Conservation (phyloP, 1,139 yeast species). For the Taphrina populina region DNA sequence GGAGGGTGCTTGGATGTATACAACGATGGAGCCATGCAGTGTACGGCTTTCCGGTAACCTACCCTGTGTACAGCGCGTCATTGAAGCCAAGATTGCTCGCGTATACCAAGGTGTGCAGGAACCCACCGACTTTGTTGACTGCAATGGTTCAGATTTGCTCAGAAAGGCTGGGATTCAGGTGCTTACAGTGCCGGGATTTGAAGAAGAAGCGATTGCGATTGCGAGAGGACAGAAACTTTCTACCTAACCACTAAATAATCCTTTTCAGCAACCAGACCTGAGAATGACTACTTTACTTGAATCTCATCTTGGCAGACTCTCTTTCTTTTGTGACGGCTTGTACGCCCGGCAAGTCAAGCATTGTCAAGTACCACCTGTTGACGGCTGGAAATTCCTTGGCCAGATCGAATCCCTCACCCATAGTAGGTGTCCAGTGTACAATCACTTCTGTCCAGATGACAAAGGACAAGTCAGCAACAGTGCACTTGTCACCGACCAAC, state of each 20-base stretch:
- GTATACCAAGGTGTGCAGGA: conserved; percentile 92
- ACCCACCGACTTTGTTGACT: conserved; percentile 80
- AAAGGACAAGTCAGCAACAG: conserved; percentile 11
- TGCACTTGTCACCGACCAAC: conserved; percentile 14
- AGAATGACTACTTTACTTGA: not conserved
- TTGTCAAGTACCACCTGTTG: not conserved
- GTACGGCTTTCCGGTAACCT: conserved; percentile 81
- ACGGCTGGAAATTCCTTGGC: conserved; percentile 6
- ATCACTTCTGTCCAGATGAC: conserved; percentile 18
- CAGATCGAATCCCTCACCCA: conserved; percentile 2
- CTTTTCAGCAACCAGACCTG: not conserved
- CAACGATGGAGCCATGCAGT: conserved; percentile 98
- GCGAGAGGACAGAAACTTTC: conserved; percentile 76
- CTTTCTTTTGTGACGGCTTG: conserved; percentile 1
- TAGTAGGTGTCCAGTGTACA: conserved; percentile 3
- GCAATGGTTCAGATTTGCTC: conserved; percentile 63
- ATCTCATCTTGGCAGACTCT: conserved; percentile 17
- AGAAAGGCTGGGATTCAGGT: conserved; percentile 63
- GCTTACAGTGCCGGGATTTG: conserved; percentile 79
- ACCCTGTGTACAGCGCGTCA: conserved; percentile 82
- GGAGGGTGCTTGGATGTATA: conserved; percentile 74
- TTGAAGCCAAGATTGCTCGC: conserved; percentile 58
- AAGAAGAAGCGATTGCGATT: conserved; percentile 65
- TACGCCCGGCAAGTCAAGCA: conserved; percentile 12
- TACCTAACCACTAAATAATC: not conserved